These are phyloP conservation scores for Phyllosticta ampelicida DNA, from an alignment of 2,329 filamentous ascomycete species.

Conservation along the genomic window DNA sequence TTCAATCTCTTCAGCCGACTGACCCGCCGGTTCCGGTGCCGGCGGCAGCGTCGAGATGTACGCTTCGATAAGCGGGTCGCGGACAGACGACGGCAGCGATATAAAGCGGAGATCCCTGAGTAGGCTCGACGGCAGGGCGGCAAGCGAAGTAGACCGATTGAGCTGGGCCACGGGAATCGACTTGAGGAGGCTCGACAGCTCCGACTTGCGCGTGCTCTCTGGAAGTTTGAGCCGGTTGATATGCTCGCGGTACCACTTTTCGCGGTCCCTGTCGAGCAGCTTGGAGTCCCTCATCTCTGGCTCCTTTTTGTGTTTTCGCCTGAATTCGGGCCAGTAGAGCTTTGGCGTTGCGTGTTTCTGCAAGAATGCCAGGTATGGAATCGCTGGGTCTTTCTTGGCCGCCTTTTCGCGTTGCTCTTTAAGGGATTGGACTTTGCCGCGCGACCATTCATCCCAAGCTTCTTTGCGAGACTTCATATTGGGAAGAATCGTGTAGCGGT, in stretches of 20 bases:
- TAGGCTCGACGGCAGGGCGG: slow-evolving; percentile 50
- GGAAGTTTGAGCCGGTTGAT: slow-evolving; percentile 55
- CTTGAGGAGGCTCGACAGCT: slow-evolving; percentile 56
- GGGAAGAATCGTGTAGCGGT: slow-evolving; percentile 70
- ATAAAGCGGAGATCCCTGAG: slow-evolving; percentile 60
- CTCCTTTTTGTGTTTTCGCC: slow-evolving; percentile 78
- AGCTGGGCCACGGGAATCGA: slow-evolving; percentile 47
- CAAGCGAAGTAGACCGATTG: slow-evolving; percentile 47
- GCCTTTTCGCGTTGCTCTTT: slow-evolving; percentile 63
- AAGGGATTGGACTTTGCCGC: slow-evolving; percentile 60
- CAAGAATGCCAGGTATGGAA: slow-evolving; percentile 73
- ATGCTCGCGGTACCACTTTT: slow-evolving; percentile 70
- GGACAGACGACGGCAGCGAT: slow-evolving; percentile 48
- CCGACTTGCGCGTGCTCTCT: slow-evolving; percentile 54
- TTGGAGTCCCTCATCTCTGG: slow-evolving; percentile 63
- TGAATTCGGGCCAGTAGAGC: slow-evolving; percentile 96
- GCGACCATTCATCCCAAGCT: slow-evolving; percentile 74
- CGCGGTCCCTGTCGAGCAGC: slow-evolving; percentile 54
- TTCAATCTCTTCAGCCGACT: slow-evolving; percentile 42
- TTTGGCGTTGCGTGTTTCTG: slow-evolving; percentile 77
- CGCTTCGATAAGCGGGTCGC: slow-evolving; percentile 55
- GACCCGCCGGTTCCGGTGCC: slow-evolving; percentile 38
- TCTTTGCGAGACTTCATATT: slow-evolving; percentile 76
- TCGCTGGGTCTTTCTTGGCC: slow-evolving; percentile 70
- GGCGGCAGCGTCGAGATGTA: slow-evolving; percentile 55